Conservation (phyloP, 2,329 filamentous ascomycete species). For the Nigrograna mackinnonii region DNA sequence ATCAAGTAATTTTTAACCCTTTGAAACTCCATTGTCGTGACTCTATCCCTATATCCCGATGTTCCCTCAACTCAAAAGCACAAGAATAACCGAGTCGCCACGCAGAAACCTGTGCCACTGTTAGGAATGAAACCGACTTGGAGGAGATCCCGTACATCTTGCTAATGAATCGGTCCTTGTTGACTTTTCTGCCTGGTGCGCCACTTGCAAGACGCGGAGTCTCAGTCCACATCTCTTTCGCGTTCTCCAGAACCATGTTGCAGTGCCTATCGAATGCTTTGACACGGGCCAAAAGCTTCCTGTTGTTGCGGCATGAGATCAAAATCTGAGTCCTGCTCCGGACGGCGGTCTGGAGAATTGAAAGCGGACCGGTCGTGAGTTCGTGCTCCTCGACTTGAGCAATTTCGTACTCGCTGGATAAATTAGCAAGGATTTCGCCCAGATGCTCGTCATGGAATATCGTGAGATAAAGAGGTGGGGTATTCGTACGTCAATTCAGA, state of each 20-base stretch:
- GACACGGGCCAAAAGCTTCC: constrained; percentile 93
- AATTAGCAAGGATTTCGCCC: constrained; percentile 24
- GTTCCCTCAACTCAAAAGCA: constrained; percentile 71
- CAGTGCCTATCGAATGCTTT: constrained; percentile 99
- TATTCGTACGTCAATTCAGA: constrained; percentile 82
- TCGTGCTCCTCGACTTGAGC: constrained; percentile 80
- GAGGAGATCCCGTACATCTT: constrained; percentile 73
- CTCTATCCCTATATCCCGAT: constrained; percentile 2
- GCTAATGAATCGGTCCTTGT: constrained; percentile 98
- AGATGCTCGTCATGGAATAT: too few relatives aligned
- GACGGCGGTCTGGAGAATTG: constrained; percentile 95
- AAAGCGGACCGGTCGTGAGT: constrained; percentile 79
- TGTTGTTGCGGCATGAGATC: constrained; percentile 97
- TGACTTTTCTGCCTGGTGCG: constrained; percentile 87
- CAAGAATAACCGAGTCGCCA: constrained; percentile 86
- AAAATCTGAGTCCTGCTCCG: constrained; percentile 93
- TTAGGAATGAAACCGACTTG: constrained; percentile 13
- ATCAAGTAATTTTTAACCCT: constrained; percentile 37
- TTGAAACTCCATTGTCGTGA: constrained; percentile 26
- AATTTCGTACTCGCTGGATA: constrained; percentile 82
- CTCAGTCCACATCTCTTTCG: constrained; percentile 99
- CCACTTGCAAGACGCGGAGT: constrained; percentile 80
- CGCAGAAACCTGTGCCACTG: constrained; percentile 69
- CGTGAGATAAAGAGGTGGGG: constrained; percentile 6
- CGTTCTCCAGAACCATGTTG: constrained; percentile 98